Conservation (phyloP, 192 early-diverging fungal genomes). For the Coemansia guatemalensis region DNA sequence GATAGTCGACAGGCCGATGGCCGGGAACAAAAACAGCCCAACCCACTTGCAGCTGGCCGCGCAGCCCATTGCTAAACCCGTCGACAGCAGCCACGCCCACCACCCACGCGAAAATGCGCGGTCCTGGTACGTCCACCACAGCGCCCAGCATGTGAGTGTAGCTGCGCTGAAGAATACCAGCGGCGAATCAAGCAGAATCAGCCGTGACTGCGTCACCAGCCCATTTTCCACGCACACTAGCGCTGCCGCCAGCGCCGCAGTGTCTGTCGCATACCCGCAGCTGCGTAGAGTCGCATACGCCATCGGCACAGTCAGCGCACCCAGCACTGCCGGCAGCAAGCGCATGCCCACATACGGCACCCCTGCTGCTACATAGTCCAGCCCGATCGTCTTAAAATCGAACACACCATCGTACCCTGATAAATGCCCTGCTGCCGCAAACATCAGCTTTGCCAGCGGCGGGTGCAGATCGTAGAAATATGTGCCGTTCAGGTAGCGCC, state of each 20-base stretch:
- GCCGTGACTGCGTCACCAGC: conserved; percentile 84
- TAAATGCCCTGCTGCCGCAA: conserved; percentile 74
- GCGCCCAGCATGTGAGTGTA: conserved; percentile 82
- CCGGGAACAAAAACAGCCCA: conserved; percentile 86
- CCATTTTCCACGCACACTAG: conserved; percentile 92
- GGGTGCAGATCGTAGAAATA: conserved; percentile 98
- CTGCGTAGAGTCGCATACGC: conserved; percentile 78
- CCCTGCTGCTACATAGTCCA: conserved; percentile 82
- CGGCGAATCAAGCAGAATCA: conserved; percentile 93
- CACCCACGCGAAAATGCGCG: conserved; percentile 76
- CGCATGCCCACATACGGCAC: conserved; percentile 95
- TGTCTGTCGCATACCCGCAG: conserved; percentile 71
- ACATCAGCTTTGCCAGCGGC: conserved; percentile 90
- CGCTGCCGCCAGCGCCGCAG: conserved; percentile 72
- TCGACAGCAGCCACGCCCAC: conserved; percentile 90
- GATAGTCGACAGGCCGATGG: conserved; percentile 81
- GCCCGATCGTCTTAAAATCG: conserved; percentile 92
- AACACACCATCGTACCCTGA: conserved; percentile 93
- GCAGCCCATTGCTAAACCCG: conserved; percentile 77
- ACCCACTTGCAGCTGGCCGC: conserved; percentile 90
- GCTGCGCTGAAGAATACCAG: conserved; percentile 84
- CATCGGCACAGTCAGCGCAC: conserved; percentile 80
- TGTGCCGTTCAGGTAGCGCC: conserved; percentile 78
- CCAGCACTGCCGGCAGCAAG: conserved; percentile 73
- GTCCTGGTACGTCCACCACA: conserved; percentile 74